Evolutionary conservation across 768 basidiomycete species (phyloP).

Genomic region (Russula earlei): DNA sequence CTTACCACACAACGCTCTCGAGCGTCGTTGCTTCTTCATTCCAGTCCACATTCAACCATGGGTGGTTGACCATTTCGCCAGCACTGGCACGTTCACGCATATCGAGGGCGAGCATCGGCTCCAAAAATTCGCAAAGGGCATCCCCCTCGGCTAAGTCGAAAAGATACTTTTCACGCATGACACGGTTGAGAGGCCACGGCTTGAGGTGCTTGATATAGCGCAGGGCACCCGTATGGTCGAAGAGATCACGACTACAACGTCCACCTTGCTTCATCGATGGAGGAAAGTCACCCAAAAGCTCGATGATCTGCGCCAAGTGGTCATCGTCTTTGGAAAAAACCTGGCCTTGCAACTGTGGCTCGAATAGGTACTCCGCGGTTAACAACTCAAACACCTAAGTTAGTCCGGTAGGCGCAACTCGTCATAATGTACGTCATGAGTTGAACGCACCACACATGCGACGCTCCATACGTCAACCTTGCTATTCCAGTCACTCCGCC

Average conservation of each 20-base stretch:
- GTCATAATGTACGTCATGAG: background rate
- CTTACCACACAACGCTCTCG: conserved; percentile 27
- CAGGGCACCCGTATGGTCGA: conserved; percentile 56
- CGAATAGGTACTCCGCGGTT: conserved; percentile 88
- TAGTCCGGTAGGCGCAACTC: background rate
- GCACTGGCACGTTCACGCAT: conserved; percentile 61
- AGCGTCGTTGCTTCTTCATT: conserved; percentile 24
- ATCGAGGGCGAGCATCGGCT: conserved; percentile 68
- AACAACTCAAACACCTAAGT: conserved; percentile 74
- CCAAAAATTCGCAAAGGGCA: conserved; percentile 55
- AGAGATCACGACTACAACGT: conserved; percentile 76
- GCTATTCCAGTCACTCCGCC: conserved; percentile 76
- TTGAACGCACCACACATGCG: conserved; percentile 64
- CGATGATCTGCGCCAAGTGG: conserved; percentile 91
- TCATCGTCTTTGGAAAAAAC: conserved; percentile 90
- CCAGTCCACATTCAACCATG: conserved; percentile 50
- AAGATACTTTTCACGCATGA: conserved; percentile 86
- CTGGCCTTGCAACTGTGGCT: conserved; percentile 74
- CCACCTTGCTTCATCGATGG: conserved; percentile 73
- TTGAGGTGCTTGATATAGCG: conserved; percentile 69
- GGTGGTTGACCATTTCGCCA: conserved; percentile 61
- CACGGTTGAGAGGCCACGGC: conserved; percentile 72
- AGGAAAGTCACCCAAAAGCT: conserved; percentile 75
- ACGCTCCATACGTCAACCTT: conserved; percentile 88
- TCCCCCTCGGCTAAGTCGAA: conserved; percentile 50